These are phyloP conservation scores for Paragyromitra xinjiangensis DNA, from an alignment of 495 filamentous ascomycete genomes.

Conservation along the genomic window DNA sequence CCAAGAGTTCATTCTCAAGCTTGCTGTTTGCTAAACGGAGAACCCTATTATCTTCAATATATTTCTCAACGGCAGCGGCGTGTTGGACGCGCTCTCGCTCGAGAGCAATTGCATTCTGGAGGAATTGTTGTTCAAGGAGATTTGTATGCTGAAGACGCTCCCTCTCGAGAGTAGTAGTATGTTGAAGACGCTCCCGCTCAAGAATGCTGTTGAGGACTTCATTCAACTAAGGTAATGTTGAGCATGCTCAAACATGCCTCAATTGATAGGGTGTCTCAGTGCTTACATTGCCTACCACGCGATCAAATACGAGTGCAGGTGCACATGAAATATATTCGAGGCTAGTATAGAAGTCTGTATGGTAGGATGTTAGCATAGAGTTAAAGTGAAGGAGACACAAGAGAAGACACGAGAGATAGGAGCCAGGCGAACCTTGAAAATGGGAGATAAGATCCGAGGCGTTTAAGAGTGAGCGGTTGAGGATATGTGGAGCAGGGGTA, in stretches of 20 bases:
- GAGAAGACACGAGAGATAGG: neutral
- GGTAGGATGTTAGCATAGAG: neutral
- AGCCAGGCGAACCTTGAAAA: neutral
- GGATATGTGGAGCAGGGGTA: slow-evolving; percentile 18
- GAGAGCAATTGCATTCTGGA: neutral
- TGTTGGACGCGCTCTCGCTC: slow-evolving; percentile 1
- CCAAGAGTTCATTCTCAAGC: neutral
- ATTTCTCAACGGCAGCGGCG: neutral
- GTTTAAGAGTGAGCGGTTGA: neutral
- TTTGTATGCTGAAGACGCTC: neutral
- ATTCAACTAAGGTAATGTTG: neutral
- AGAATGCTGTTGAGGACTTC: neutral
- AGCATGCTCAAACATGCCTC: neutral
- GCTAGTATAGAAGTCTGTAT: slow-evolving; percentile 17
- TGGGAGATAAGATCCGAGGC: slow-evolving; percentile 1
- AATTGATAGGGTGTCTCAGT: neutral
- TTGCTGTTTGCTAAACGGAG: neutral
- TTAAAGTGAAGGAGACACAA: neutral
- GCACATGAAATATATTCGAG: neutral
- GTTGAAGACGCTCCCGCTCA: neutral
- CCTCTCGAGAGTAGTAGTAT: neutral
- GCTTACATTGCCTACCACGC: slow-evolving; percentile 16
- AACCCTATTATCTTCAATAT: neutral
- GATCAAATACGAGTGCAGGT: slow-evolving; percentile 12
- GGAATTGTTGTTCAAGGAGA: neutral